Base-by-base conservation (phyloP, 2,329 filamentous ascomycete species). In the Penicillium sp. region DNA sequence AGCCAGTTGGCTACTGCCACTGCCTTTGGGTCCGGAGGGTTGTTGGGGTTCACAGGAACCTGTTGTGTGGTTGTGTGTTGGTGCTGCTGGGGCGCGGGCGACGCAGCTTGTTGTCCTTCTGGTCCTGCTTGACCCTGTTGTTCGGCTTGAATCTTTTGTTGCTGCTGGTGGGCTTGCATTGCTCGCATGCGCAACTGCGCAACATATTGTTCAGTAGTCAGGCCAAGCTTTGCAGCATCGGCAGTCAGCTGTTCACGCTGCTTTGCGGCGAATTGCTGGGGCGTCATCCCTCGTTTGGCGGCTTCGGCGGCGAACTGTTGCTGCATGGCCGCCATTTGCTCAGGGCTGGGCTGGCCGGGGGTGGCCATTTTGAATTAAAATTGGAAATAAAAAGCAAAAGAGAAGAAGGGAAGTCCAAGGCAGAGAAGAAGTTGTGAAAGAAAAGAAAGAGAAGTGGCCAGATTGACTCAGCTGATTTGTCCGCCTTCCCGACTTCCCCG, bases 1-100 rank as follows among this genome's bases (percentile, higher is more conserved):
- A 99, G 79, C 77, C 96, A 99, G 70, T 91, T 88, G 65, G 94
- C 95, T 53, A 99, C 84, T 9, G 92, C 92, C 45, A 97, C 78
- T 21, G 92, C 92, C 69, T 92, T 87, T 39, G 93, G 93, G 67
- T 96, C 94, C 5, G 93, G 91, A 25, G 93, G 91, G 38, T 75
- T 75, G 27, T 70, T 72, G 0, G 76, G 73, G 58, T 78, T 79
- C 51, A 82, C 76, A 19, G 78, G 76, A 15, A 81, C 77, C 59
- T 78, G 78, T 53, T 78, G 77, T 55, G 71, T 69, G 61, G 74
- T 68, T 60, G 79, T 79, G 48, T 70, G 68, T 45, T 61, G 67
- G 38, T 44, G 60, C 53, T 69, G 68, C 29, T 65, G 61, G 29
- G 65, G 65, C 2, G 55, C 59, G 29, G 60, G 60, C 45, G 67